phyloP scores from a whole-genome alignment of 768 basidiomycete genomes.

The Phanerochaete sordida region DNA sequence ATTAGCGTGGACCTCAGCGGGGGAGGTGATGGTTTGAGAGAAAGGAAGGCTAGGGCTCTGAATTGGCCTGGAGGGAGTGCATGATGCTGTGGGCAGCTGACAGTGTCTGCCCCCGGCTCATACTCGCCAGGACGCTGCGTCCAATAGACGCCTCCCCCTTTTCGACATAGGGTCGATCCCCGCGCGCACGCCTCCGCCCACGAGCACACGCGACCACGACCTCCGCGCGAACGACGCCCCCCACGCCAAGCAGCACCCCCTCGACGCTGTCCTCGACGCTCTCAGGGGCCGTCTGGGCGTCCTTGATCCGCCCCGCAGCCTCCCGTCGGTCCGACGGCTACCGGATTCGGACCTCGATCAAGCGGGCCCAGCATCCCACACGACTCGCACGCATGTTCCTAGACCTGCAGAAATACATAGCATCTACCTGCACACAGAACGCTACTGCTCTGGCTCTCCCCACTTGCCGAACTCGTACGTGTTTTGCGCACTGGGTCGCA shows the following conservation, averaged over 20 bases:
- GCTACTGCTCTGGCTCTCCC: constrained; percentile 22
- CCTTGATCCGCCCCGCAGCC: neutral
- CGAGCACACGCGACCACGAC: neutral
- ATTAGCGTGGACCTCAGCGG: neutral
- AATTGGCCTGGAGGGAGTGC: neutral
- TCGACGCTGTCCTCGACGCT: neutral
- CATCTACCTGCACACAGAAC: no score
- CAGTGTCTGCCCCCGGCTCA: constrained; percentile 3
- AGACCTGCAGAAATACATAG: no score
- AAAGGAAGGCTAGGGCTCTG: constrained; percentile 6
- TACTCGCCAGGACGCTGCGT: neutral
- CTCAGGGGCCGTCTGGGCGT: neutral
- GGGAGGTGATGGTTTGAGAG: neutral
- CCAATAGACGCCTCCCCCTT: neutral
- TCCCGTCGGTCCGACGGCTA: neutral
- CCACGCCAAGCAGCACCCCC: neutral
- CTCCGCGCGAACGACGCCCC: neutral
- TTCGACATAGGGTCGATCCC: neutral
- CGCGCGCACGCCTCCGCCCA: neutral
- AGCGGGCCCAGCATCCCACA: no score
- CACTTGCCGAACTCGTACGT: constrained; percentile 52
- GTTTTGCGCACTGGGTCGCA: constrained; percentile 29
- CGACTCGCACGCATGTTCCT: no score
- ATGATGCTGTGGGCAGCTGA: constrained; percentile 8
- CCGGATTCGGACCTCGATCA: neutral